Conservation (phyloP, 1,139 yeast species). For the Dujonia santamariae region DNA sequence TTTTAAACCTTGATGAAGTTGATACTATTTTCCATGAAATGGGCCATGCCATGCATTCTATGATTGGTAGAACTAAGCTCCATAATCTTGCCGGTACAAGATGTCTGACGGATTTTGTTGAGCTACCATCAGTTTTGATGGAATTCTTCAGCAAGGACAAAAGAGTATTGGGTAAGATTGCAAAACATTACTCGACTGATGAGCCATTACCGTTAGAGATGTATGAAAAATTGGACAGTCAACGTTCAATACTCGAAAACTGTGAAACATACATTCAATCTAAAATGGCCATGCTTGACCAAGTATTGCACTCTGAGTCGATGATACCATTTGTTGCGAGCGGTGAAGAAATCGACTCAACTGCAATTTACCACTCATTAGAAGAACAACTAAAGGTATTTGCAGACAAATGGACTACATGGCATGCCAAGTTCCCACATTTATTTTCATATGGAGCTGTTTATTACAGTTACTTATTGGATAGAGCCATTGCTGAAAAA, state of each 20-base stretch:
- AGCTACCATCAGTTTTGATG: slow-evolving; percentile 91
- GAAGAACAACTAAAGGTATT: slow-evolving; percentile 56
- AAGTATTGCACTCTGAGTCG: slow-evolving; percentile 55
- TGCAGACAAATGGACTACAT: slow-evolving; percentile 64
- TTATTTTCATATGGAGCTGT: slow-evolving; percentile 92
- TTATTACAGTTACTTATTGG: slow-evolving; percentile 87
- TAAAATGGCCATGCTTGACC: slow-evolving; percentile 88
- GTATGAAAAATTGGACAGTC: slow-evolving; percentile 49
- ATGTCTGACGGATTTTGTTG: slow-evolving; percentile 95
- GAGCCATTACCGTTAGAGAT: slow-evolving; percentile 53
- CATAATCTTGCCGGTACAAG: slow-evolving; percentile 95
- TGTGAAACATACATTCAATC: slow-evolving; percentile 86
- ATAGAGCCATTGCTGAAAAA: slow-evolving; percentile 87
- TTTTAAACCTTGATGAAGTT: slow-evolving; percentile 73
- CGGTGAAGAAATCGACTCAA: slow-evolving; percentile 42
- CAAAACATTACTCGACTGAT: slow-evolving; percentile 70
- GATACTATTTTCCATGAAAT: slow-evolving; percentile 96
- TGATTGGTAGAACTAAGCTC: slow-evolving; percentile 85
- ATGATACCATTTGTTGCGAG: slow-evolving; percentile 32
- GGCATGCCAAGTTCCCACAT: slow-evolving; percentile 97
- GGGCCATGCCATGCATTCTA: slow-evolving; percentile 99
- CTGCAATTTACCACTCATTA: slow-evolving; percentile 59
- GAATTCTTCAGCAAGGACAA: slow-evolving; percentile 87
- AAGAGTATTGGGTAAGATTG: slow-evolving; percentile 69
- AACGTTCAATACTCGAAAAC: slow-evolving; percentile 54